Evolutionary conservation across 495 filamentous ascomycete species (phyloP).

Genomic region (Clavariopsis aquatica): DNA sequence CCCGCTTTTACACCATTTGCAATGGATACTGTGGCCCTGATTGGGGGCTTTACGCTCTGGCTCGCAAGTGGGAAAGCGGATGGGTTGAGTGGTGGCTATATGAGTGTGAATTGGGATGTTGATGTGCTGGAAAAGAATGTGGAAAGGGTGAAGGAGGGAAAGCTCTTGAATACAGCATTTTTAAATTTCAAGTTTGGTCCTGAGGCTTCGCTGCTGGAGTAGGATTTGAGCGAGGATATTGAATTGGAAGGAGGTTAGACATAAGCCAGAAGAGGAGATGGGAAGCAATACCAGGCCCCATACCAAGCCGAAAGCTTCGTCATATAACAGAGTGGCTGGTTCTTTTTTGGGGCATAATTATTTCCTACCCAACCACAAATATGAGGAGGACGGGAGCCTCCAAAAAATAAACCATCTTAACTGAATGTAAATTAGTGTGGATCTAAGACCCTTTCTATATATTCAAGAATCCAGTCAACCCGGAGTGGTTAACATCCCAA

Average conservation of each 20-base stretch:
- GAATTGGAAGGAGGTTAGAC: not conserved
- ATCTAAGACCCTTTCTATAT: too few species aligned
- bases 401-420: too few species aligned
- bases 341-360: too few species aligned
- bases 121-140: not conserved
- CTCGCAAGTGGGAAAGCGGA: not conserved
- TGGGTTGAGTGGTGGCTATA: not conserved
- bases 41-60: not conserved
- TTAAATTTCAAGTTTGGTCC: slow-evolving; percentile 1
- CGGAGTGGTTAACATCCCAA: too few species aligned
- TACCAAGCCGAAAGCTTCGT: too few species aligned
- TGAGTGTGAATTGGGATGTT: slow-evolving; percentile 1
- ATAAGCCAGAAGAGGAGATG: too few species aligned
- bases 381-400: too few species aligned
- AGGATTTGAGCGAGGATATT: not conserved
- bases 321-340: too few species aligned
- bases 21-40: not conserved
- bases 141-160: not conserved
- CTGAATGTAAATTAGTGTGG: too few species aligned
- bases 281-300: too few species aligned
- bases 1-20: not conserved
- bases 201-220: not conserved
- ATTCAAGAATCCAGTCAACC: too few species aligned
- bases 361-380: too few species aligned
- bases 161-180: not conserved